Evolutionary conservation across 1,139 yeast species (phyloP).

Genomic region (Geotrichum bryndzae): DNA sequence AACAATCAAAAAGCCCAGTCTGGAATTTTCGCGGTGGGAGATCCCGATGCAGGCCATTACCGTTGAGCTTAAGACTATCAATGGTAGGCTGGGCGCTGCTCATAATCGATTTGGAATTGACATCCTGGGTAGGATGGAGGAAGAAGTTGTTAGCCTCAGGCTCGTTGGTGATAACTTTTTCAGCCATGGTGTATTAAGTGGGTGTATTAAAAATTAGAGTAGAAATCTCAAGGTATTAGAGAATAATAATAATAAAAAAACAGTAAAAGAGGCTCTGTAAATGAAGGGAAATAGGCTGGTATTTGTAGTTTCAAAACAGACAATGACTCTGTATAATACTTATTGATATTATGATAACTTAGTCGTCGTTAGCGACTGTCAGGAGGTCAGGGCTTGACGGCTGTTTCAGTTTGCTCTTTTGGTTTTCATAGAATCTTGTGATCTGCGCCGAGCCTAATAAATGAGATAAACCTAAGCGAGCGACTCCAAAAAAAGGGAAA

Average conservation of each 20-base stretch:
- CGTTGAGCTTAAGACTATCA: conserved; percentile 1
- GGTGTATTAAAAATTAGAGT: background rate
- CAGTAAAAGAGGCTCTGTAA: no score
- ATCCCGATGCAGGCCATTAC: conserved; percentile 1
- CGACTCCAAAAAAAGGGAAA: background rate
- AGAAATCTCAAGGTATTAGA: background rate
- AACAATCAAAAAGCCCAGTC: conserved; percentile 9
- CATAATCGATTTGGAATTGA: background rate
- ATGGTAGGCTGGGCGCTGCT: background rate
- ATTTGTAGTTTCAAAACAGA: background rate
- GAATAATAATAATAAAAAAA: no score
- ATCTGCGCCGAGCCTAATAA: background rate
- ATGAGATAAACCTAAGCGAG: background rate
- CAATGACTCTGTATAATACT: no score
- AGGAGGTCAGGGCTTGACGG: background rate
- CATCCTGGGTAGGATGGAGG: conserved; percentile 3
- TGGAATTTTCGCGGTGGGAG: background rate
- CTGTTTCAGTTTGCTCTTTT: background rate
- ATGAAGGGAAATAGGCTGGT: background rate
- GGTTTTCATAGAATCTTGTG: background rate
- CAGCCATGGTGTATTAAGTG: background rate
- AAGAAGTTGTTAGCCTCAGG: background rate
- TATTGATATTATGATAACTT: background rate
- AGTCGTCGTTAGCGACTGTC: background rate
- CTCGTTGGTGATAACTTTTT: background rate